Conservation (phyloP, 768 basidiomycete genomes). For the Inosperma sp. region DNA sequence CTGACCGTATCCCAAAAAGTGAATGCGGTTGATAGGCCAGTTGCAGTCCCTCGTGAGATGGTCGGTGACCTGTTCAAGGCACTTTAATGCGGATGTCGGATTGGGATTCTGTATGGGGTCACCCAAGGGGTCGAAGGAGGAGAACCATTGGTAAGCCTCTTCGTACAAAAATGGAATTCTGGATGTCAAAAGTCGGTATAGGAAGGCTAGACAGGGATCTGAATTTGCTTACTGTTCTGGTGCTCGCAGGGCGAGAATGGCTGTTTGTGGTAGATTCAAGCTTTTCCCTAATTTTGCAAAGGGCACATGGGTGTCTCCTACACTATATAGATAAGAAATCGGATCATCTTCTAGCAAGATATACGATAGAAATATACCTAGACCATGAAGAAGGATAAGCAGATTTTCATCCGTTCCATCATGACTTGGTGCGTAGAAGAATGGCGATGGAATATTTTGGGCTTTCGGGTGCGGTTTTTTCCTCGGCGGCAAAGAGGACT, state of each 20-base stretch:
- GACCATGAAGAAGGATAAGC: conserved; percentile 77
- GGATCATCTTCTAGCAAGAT: background rate
- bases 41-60: conserved; percentile 55
- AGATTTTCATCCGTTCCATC: conserved; percentile 87
- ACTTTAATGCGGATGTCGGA: conserved; percentile 61
- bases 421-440: conserved; percentile 65
- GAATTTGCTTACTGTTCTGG: conserved; percentile 57
- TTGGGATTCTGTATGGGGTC: conserved; percentile 67
- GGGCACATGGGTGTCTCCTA: conserved; percentile 78
- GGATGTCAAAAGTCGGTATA: background rate
- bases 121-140: conserved; percentile 75
- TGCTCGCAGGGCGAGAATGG: conserved; percentile 73
- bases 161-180: conserved; percentile 79
- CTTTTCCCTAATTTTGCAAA: conserved; percentile 70
- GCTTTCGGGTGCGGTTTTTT: conserved; percentile 48
- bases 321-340: background rate
- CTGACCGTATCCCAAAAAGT: conserved; percentile 86
- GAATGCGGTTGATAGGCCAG: conserved; percentile 70
- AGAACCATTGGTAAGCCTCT: conserved; percentile 82
- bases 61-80: conserved; percentile 47
- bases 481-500: conserved; percentile 24
- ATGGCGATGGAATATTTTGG: conserved; percentile 47
- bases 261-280: conserved; percentile 86
- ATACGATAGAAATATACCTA: conserved; percentile 48
- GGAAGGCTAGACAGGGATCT: background rate